A percentile compares a stretch with the other conserved stretches of the same genome.
phyloP scores from a whole-genome alignment of 345 rosid species.

The Dimocarpus longan region DNA sequence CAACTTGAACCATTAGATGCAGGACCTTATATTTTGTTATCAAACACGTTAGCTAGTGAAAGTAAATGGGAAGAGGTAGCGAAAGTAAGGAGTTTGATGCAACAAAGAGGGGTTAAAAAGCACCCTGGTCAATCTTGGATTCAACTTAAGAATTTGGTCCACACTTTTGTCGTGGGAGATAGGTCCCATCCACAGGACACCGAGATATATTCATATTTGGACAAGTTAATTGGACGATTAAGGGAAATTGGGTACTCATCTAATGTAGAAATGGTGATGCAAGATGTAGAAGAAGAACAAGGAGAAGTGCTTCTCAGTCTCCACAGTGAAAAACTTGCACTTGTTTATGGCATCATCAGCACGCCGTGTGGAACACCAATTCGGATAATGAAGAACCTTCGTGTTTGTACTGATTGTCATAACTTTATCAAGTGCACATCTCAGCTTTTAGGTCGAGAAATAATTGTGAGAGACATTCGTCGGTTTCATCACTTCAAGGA shows the following conservation, averaged over 20 bases:
- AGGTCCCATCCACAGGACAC: conserved; percentile 33
- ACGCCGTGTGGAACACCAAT: conserved; percentile 28
- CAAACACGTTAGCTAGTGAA: conserved; percentile 43
- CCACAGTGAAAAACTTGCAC: conserved; percentile 49
- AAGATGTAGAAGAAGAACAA: conserved; percentile 47
- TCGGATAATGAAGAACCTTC: conserved; percentile 42
- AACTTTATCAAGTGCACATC: conserved; percentile 40
- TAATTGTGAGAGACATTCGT: conserved; percentile 38
- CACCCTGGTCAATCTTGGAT: conserved; percentile 63
- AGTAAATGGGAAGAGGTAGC: conserved; percentile 49
- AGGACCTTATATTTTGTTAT: conserved; percentile 44
- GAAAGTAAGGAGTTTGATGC: conserved; percentile 42
- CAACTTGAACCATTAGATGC: conserved; percentile 41
- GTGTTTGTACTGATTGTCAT: conserved; percentile 48
- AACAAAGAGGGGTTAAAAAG: conserved; percentile 38
- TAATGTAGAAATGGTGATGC: conserved; percentile 33
- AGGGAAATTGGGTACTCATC: conserved; percentile 42
- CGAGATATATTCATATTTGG: conserved; percentile 34
- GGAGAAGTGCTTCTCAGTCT: conserved; percentile 40
- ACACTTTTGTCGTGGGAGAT: conserved; percentile 41
- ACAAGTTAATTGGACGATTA: conserved; percentile 33
- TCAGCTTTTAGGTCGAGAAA: conserved; percentile 39
- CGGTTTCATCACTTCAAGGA: conserved; percentile 46
- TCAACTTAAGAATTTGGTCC: conserved; percentile 39
- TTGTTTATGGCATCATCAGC: conserved; percentile 41